Percentiles rank a stretch among this genome's conserved stretches.
Evolutionary conservation across 768 basidiomycete species (phyloP).

Genomic region (Naganishia vishniacii): DNA sequence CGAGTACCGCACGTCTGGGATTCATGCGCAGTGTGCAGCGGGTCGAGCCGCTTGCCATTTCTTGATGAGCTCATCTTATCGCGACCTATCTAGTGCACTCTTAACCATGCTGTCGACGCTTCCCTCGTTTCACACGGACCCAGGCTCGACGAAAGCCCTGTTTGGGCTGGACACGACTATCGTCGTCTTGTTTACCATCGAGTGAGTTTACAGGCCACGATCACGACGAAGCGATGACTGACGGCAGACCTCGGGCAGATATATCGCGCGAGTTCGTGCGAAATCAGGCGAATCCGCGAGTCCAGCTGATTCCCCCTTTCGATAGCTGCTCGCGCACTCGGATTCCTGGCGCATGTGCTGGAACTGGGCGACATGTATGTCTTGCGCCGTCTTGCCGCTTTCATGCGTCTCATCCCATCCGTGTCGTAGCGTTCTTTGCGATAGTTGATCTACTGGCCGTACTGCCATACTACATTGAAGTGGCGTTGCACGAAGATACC

Average conservation of each 20-base stretch:
- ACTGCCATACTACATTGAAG: constrained; percentile 80
- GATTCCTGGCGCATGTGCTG: constrained; percentile 61
- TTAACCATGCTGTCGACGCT: constrained; percentile 48
- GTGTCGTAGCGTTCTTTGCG: constrained; percentile 58
- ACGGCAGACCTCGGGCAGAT: background rate
- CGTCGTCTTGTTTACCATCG: constrained; percentile 78
- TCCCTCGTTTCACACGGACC: constrained; percentile 48
- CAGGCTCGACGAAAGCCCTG: constrained; percentile 64
- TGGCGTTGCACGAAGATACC: constrained; percentile 76
- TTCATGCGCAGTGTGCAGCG: no score
- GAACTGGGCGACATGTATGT: constrained; percentile 55
- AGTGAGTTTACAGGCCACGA: constrained; percentile 54
- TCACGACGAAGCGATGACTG: no score
- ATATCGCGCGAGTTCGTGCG: constrained; percentile 57
- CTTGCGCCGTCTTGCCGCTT: constrained; percentile 49
- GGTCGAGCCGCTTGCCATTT: no score
- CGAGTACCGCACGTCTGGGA: no score
- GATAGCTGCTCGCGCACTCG: constrained; percentile 57
- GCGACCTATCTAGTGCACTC: constrained; percentile 39
- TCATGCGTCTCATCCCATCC: no score
- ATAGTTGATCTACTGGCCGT: constrained; percentile 81
- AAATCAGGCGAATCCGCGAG: background rate
- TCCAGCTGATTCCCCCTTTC: background rate
- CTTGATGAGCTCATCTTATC: no score
- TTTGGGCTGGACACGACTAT: constrained; percentile 82